Base-by-base conservation (phyloP, 1,284 basidiomycete genomes). In the Apiotrichum domesticum region DNA sequence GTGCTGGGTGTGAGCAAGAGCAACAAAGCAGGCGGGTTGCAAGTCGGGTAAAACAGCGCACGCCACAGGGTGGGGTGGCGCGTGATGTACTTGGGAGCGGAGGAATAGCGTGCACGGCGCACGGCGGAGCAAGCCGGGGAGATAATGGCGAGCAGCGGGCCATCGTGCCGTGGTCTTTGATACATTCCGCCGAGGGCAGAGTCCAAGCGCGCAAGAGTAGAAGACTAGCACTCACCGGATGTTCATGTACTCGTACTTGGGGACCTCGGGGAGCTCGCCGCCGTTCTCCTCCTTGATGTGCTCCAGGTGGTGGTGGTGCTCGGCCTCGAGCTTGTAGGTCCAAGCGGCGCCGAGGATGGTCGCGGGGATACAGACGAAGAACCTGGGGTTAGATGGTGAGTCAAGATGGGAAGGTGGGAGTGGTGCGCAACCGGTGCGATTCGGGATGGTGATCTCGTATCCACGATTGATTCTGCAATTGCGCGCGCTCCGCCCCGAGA, bases 201-300 rank as follows among this genome's bases (percentile, higher is more conserved):
- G 21, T 21, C 21, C 21, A 21, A 21, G 21, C 21, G 21, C 21
- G 21, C 21, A 21, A 21, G 21, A 21, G 21, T 21, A 21, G 21
- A 21, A 21, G 21, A 21, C 21, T 21, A 21, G 21, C 3, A 64
- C 68, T 59, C 56, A 69, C 67, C 71, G 66, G 59, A 73, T 66
- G 67, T 75, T 75, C 66, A 75, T 69, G 72, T 74, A 75, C 33
- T 68, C 67, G 68, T 74, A 75, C 21, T 65, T 62, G 52, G 69
- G 64, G 59, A 63, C 63, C 45, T 66, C 68, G 57, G 70, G 69
- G 41, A 65, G 57, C 45, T 69, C 63, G 55, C 69, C 72, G 53
- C 60, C 68, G 66, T 72, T 67, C 52, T 68, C 70, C 52, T 69
- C 54, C 51, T 54, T 55, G 59, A 64, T n/a, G 61, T 62, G 59